Percentiles rank a stretch among this genome's conserved stretches.
Evolutionary conservation across 106 monocot genomes (phyloP).

Genomic region (Dioscorea zingiberensis): DNA sequence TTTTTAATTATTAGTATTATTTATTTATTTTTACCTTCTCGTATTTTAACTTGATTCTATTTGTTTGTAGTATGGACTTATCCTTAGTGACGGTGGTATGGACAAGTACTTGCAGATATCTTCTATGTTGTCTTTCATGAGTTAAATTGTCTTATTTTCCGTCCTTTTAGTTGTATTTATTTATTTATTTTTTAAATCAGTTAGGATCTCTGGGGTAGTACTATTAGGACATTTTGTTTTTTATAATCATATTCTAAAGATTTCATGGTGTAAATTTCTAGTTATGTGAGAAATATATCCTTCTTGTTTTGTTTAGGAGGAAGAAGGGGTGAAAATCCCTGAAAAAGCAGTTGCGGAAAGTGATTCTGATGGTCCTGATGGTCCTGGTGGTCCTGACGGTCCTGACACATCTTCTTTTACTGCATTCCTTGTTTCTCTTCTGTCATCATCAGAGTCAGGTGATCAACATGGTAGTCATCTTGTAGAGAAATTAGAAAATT

Average conservation of each 20-base stretch:
- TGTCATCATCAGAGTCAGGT: constrained; percentile 56
- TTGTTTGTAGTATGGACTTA: no score
- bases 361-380: constrained; percentile 26
- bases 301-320: constrained; percentile 24
- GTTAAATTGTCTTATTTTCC: neutral
- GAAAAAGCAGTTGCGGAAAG: constrained; percentile 30
- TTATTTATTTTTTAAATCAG: no score
- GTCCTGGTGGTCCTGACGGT: constrained; percentile 47
- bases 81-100: no score
- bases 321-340: constrained; percentile 17
- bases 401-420: constrained; percentile 95
- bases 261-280: neutral
- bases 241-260: neutral
- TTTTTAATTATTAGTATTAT: no score
- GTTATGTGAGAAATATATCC: neutral
- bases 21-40: no score
- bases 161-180: neutral
- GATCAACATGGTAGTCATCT: constrained; percentile 24
- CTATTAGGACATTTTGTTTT: no score
- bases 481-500: constrained; percentile 23
- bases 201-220: no score
- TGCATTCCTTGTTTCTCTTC: constrained; percentile 76
- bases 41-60: no score
- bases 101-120: no score
- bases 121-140: neutral